Base-by-base conservation (phyloP, 139 green algal species). In the Chlamydomonas sp. region DNA sequence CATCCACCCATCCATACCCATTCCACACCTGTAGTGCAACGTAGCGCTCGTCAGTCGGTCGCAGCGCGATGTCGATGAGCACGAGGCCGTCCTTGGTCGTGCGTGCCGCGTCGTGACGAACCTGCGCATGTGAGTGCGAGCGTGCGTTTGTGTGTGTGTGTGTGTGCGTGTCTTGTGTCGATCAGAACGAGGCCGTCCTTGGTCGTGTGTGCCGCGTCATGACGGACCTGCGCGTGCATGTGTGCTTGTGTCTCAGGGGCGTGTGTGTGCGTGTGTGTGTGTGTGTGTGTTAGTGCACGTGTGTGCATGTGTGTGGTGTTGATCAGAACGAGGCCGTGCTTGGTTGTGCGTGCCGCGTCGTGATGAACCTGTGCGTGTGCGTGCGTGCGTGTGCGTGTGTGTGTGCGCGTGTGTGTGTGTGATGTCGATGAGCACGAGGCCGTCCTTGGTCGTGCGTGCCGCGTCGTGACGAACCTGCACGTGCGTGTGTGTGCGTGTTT, bases 21-120 rank as follows among this genome's bases (percentile, higher is more conserved):
- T 48, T n/a, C 24, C 54, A 1, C 37, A 77, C 66, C 73, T 73
- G 58, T 31, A 78, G 47, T 29, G 73, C 73, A 1, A 78, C 26
- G 31, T 48, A 78, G 0, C 43, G 33, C 2, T 73, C 73, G 0
- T 65, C 39, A 2, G 37, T 65, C 47, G 65, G 57, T 47, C 69
- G 63, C 29, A 78, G 58, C 28, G 73, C 73, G 13, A 78, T 35
- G 57, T 78, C 73, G 6, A 78, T 70, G 20, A 78, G 5, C 8
- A 57, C 73, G 38, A 78, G 58, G 0, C 58, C 58, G 35, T 78
- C 73, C 28, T 58, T 24, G 2, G 73, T 78, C 26, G 43, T 34
- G 1, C 73, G 54, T 3, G 13, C 39, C 13, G 35, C 50, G 39
- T 78, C 73, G 58, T 73, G 38, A 30, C 20, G 24, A 5, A 74